Evolutionary conservation across 129 eudicot genomes (phyloP).

Genomic region (Helianthus annuus): HanXRQr2.0-SUNRISE NC_035438.2:25815797-25816296

Average conservation of each 20-base stretch:
- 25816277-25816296: constrained; percentile 14
- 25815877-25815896: constrained; percentile 11
- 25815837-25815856: constrained; percentile 8
- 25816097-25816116: constrained; percentile 1
- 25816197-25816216: background rate
- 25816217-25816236: background rate
- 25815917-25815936: constrained; percentile 5
- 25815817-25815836: constrained; percentile 10
- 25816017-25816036: background rate
- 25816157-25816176: background rate
- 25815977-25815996: background rate
- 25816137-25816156: constrained; percentile 6
- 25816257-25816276: background rate
- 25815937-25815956: background rate
- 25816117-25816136: background rate
- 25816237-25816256: background rate
- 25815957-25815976: background rate
- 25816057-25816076: background rate
- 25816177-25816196: constrained; percentile 4
- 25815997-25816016: background rate
- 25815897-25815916: constrained; percentile 13
- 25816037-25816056: constrained; percentile 4
- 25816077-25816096: background rate
- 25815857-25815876: constrained; percentile 21
- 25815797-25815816: background rate